Evolutionary conservation across 208 protist genomes (phyloP).

Genomic region (Entamoeba dispar): DNA sequence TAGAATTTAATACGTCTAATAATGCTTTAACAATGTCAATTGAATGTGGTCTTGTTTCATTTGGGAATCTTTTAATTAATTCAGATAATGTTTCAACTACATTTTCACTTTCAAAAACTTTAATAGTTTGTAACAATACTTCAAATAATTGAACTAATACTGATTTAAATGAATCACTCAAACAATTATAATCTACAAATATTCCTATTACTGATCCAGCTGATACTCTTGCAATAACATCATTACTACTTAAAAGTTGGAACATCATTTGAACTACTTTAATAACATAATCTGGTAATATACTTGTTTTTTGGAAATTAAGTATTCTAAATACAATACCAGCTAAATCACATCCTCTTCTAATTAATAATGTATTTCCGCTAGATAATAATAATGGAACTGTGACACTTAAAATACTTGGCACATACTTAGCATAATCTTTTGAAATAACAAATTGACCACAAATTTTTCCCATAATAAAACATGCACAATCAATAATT

Average conservation of each 20-base stretch:
- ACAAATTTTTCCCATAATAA: not conserved
- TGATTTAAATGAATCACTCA: not conserved
- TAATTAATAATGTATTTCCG: not conserved
- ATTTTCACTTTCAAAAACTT: not conserved
- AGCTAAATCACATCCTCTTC: not conserved
- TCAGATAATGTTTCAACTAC: not conserved
- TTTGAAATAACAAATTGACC: not conserved
- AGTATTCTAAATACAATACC: not conserved
- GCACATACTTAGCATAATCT: not conserved
- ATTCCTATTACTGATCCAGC: not conserved
- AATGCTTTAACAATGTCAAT: not conserved
- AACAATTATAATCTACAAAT: not conserved
- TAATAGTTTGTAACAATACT: not conserved
- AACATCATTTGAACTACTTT: not conserved
- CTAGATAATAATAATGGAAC: not conserved
- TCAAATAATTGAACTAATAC: not conserved
- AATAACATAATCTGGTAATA: not conserved
- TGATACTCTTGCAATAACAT: not conserved
- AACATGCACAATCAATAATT: not conserved
- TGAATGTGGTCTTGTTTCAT: not conserved
- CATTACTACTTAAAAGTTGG: not conserved
- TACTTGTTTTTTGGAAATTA: not conserved
- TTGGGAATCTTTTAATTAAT: not conserved
- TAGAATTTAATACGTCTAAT: not conserved
- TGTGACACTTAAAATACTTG: not conserved